Evolutionary conservation across 1,284 basidiomycete species (phyloP).

Genomic region (Ustilago loliicola): DNA sequence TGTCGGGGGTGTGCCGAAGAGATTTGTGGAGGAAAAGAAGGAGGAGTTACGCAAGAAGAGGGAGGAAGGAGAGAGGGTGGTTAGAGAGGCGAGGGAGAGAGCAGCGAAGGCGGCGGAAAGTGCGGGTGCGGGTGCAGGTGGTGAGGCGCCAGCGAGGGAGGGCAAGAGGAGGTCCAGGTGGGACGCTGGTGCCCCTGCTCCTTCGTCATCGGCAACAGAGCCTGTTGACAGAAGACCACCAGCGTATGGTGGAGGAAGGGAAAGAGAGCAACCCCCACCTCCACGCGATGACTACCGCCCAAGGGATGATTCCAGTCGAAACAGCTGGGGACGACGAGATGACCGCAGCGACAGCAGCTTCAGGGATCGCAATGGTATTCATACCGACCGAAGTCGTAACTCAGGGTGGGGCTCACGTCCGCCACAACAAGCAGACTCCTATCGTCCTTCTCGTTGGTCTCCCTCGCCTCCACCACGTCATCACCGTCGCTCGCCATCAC

Average conservation of each 20-base stretch:
- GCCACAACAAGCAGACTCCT: conserved; percentile 6
- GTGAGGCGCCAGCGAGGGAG: conserved; percentile 71
- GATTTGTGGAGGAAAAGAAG: conserved; percentile 96
- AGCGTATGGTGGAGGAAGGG: conserved; percentile 4
- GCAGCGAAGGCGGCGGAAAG: conserved; percentile 36
- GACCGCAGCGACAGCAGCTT: conserved; percentile 4
- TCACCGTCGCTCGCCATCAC: conserved; percentile 13
- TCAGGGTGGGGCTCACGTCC: conserved; percentile 50
- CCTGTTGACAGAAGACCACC: conserved; percentile 23
- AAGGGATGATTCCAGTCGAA: conserved; percentile 1
- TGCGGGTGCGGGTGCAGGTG: background rate
- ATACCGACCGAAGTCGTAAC: conserved; percentile 72
- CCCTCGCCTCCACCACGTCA: conserved; percentile 17
- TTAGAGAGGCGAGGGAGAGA: conserved; percentile 75
- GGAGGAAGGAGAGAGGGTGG: conserved; percentile 77
- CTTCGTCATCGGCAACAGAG: background rate
- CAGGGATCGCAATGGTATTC: conserved; percentile 70
- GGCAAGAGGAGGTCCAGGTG: conserved; percentile 62
- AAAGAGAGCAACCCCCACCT: background rate
- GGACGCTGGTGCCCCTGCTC: conserved; percentile 26
- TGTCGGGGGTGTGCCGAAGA: conserved; percentile 88
- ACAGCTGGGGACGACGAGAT: conserved; percentile 4
- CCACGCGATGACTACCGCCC: conserved; percentile 7
- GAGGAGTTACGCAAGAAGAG: conserved; percentile 86
- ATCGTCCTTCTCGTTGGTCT: conserved; percentile 10